Evolutionary conservation across 1,284 basidiomycete species (phyloP), one percentile per base, ranked within the genome.

Genomic region (Amylostereum areolatum): DNA sequence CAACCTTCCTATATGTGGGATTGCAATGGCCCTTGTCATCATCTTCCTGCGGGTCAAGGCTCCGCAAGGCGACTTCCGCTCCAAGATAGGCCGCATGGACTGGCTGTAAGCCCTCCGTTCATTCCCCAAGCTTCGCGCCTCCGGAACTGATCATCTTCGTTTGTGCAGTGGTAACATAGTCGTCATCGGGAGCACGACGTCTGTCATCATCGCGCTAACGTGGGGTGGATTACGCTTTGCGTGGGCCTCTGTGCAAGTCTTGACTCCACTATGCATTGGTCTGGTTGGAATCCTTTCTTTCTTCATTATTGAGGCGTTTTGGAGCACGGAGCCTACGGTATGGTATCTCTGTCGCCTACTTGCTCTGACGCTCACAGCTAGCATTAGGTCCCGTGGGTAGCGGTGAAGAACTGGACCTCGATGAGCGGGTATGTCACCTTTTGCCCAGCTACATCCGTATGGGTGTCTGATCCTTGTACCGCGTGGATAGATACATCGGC

Each of bases 1-100:
- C 55, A 74, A 75, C 52, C 54, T 74, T 3, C 72, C 71, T 5
- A 49, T 73, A n/a, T 64, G 62, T 5, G 66, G 51, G 6, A 52
- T 69, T 24, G 65, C 70, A 2, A 56, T 66, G n/a, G 54, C 51
- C 9, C 57, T 74, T 36, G 62, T 73, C 36, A 47, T 64, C 7
- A 45, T 65, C 33, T 67, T 66, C 55, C 57, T 75, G 44, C 62
- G 64, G 35, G 59, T 73, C 47, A 66, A 63, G n/a, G 60, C 61
- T 24, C 69, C 68, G 10, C 60, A 55, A 27, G 60, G 60, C 34
- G 56, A 59, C 10, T 58, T 66, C 33, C 53, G 39, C 11, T 54
- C 63, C 33, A 65, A 63, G 47, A 50, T 67, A 12, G 36, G 47
- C 1, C 51, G 57, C 35, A 59, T 68, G 30, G 67, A 69, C 47